Evolutionary conservation across 257 asterid genomes (phyloP).

Genomic region (Solanum lycopersicoides): DNA sequence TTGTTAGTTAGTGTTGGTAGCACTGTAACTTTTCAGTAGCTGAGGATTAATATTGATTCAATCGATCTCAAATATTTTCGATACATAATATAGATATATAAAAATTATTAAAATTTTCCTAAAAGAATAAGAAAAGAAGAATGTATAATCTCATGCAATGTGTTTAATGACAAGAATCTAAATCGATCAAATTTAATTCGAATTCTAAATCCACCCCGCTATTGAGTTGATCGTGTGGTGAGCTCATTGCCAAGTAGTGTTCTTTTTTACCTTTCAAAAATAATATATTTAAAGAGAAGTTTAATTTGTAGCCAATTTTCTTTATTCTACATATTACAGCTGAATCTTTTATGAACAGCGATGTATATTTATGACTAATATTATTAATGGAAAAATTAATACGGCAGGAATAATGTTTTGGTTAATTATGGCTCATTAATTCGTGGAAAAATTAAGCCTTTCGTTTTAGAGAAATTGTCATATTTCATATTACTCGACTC

Average conservation of each 20-base stretch:
- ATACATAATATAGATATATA: neutral
- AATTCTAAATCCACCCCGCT: neutral
- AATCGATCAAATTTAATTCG: neutral
- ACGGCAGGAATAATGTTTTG: neutral
- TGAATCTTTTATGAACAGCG: neutral
- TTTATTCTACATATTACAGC: neutral
- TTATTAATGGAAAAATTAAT: neutral
- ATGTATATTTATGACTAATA: neutral
- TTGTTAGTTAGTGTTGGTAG: neutral
- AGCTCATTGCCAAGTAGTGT: neutral
- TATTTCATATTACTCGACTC: neutral
- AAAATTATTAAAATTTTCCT: neutral
- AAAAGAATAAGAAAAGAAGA: rapidly evolving
- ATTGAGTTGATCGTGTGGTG: neutral
- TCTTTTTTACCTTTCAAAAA: neutral
- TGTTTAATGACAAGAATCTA: neutral
- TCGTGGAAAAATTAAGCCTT: neutral
- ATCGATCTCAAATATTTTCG: neutral
- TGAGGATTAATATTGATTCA: neutral
- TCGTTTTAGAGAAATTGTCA: neutral
- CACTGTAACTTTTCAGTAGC: neutral
- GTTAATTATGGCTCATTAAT: neutral
- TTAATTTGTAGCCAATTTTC: neutral
- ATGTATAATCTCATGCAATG: neutral
- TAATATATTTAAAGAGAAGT: neutral